These are phyloP conservation scores for Cicer pinnatifidum DNA, from an alignment of 306 rosid species.

Conservation along the genomic window DNA sequence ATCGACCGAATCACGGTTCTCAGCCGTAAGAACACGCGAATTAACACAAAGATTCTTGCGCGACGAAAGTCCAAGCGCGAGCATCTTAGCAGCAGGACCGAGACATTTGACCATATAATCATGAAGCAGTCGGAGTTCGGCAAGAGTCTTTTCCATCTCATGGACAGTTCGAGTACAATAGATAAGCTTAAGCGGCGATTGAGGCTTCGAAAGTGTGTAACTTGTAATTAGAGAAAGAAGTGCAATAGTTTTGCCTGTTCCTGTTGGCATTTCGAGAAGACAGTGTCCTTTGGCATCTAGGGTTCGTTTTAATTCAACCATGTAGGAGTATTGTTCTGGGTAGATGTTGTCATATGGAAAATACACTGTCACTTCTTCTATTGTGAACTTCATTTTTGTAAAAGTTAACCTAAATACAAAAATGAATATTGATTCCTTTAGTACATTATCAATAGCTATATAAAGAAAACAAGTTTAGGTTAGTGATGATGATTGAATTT, in stretches of 20 bases:
- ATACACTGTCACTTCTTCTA: conserved; percentile 80
- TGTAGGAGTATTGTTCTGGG: conserved; percentile 89
- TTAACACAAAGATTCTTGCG: conserved; percentile 88
- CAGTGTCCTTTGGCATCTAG: conserved; percentile 91
- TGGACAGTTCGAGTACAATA: conserved; percentile 97
- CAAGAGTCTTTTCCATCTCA: conserved; percentile 95
- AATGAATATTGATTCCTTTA: too few relatives aligned
- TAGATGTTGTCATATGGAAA: conserved; percentile 92
- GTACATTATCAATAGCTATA: too few relatives aligned
- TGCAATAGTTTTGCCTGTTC: conserved; percentile 91
- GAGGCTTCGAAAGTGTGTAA: conserved; percentile 79
- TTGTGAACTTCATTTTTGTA: conserved; percentile 67
- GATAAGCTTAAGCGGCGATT: conserved; percentile 74
- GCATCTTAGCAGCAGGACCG: conserved; percentile 67
- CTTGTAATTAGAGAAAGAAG: conserved; percentile 83
- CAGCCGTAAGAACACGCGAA: conserved; percentile 56
- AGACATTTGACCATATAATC: conserved; percentile 64
- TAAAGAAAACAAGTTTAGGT: too few relatives aligned
- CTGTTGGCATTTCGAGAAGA: conserved; percentile 91
- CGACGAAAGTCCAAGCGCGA: conserved; percentile 80
- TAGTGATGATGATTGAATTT: too few relatives aligned
- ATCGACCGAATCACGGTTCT: conserved; percentile 85
- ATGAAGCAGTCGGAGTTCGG: conserved; percentile 80
- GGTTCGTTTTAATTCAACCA: conserved; percentile 85
- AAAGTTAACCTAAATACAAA: too few relatives aligned